Evolutionary conservation across 2,329 filamentous ascomycete genomes (phyloP), one percentile per base, ranked within the genome.

Genomic region (Colletotrichum tropicicola): DNA sequence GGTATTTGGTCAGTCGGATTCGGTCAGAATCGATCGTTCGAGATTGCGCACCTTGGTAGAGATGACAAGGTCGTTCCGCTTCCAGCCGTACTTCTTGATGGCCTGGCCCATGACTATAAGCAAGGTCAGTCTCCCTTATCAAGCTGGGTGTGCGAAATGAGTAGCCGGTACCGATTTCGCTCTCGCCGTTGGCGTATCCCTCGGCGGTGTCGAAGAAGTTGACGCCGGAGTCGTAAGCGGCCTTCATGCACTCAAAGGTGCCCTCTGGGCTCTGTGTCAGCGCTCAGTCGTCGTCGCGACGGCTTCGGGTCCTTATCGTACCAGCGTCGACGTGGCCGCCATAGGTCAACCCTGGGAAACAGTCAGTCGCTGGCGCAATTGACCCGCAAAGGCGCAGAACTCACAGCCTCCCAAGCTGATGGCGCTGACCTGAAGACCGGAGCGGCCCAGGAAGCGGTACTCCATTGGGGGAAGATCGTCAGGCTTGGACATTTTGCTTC

Each of bases 381-480:
- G 12, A 12, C 28, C 5, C 30, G 9, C 17, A n/a, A 3, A 28
- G 27, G 8, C 15, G 12, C 25, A 28, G 17, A 41, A 65, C 67
- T 62, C 44, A 68, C 89, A 90, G 69, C 89, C 87, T 63, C 89
- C 91, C 3, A 94, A 82, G 2, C 89, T 90, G 67, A 94, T 90
- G 47, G 88, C 85, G 27, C 91, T 93, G 32, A 94, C 90, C 75
- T 93, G 88, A 17, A 94, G 84, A 57, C 91, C 91, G 15, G 89
- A 91, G 39, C 85, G 86, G 72, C 91, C 91, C 7, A 93, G 83
- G 77, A 88, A 89, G 70, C 91, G 88, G 78, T 92, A 92, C 72
- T 90, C 83, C 91, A 92, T 92, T 57, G 77, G 78, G 56, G 78
- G 81, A 54, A 79, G 73, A 68, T 79, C 79, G 56, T 79, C 77